These are phyloP conservation scores for Leishmania tarentolae DNA, from an alignment of 208 protist species.

Conservation along the genomic window DNA sequence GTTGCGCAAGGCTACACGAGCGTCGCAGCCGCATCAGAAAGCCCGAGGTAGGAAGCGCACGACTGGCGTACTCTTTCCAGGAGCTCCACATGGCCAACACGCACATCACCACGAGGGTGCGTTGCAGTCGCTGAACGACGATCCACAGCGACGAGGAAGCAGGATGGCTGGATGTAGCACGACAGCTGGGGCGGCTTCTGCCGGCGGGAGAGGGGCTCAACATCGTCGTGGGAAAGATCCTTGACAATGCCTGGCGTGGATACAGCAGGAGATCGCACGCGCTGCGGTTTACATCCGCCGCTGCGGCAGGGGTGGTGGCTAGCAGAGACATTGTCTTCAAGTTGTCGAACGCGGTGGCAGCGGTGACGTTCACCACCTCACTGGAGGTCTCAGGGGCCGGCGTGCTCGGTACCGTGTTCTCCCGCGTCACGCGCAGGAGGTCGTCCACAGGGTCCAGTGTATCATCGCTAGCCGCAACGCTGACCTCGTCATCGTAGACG, in stretches of 20 bases:
- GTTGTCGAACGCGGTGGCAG: not conserved
- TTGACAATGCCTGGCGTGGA: no score
- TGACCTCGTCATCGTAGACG: not conserved
- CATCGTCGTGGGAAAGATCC: not conserved
- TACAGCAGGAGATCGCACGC: not conserved
- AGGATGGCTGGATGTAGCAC: not conserved
- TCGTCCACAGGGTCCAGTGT: not conserved
- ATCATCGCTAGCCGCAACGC: not conserved
- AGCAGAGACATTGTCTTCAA: not conserved
- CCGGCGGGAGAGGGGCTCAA: not conserved
- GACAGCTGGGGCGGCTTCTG: not conserved
- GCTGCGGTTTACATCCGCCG: not conserved
- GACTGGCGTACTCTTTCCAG: not conserved
- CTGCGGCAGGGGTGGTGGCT: not conserved
- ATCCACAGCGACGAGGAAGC: not conserved
- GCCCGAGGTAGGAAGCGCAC: conserved; percentile 6
- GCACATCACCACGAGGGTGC: not conserved
- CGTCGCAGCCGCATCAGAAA: conserved; percentile 15
- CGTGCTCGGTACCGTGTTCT: not conserved
- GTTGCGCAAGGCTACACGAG: not conserved
- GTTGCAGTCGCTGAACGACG: not conserved
- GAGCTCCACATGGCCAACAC: not conserved
- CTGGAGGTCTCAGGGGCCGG: not conserved
- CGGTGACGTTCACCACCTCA: not conserved
- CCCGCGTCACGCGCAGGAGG: not conserved